Evolutionary conservation across 1,284 basidiomycete genomes (phyloP).

Genomic region (Mycena sp.): DNA sequence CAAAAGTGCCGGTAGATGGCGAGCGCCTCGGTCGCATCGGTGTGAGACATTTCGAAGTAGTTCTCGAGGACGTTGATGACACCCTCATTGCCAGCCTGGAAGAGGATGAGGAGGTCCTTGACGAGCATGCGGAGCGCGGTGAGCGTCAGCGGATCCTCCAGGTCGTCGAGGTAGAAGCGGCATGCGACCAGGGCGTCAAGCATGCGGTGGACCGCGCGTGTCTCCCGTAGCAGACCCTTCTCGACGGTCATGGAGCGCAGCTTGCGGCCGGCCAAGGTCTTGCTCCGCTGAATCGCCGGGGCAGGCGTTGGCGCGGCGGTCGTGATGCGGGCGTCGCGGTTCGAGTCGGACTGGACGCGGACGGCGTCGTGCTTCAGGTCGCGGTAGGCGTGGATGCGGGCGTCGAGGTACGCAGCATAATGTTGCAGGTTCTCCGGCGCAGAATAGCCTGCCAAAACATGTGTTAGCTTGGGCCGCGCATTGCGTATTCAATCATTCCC

Average conservation of each 20-base stretch:
- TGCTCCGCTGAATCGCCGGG: conserved; percentile 61
- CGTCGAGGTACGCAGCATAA: conserved; percentile 92
- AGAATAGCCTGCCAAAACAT: conserved; percentile 69
- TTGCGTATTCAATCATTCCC: too few species aligned
- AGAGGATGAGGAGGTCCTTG: conserved; percentile 95
- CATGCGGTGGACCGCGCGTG: conserved; percentile 89
- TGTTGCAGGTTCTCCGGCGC: conserved; percentile 88
- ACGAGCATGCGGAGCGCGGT: conserved; percentile 95
- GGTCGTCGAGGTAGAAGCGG: conserved; percentile 94
- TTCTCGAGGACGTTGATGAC: conserved; percentile 70
- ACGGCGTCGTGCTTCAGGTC: conserved; percentile 96
- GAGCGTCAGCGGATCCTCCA: conserved; percentile 92
- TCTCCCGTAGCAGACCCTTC: conserved; percentile 94
- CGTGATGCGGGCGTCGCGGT: conserved; percentile 81
- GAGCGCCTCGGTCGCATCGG: conserved; percentile 89
- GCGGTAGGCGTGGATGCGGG: conserved; percentile 88
- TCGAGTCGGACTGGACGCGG: conserved; percentile 88
- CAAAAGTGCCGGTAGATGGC: conserved; percentile 95
- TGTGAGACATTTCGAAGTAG: conserved; percentile 98
- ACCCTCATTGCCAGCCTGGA: conserved; percentile 93
- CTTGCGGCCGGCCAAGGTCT: conserved; percentile 84
- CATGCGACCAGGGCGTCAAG: conserved; percentile 90
- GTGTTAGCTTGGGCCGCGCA: too few species aligned
- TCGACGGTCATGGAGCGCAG: conserved; percentile 94
- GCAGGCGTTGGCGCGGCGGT: conserved; percentile 49